A percentile compares a stretch with the other conserved stretches of the same genome.
Conservation (phyloP, 176 grass and related monocot genomes). For the Paspalum vaginatum region DNA sequence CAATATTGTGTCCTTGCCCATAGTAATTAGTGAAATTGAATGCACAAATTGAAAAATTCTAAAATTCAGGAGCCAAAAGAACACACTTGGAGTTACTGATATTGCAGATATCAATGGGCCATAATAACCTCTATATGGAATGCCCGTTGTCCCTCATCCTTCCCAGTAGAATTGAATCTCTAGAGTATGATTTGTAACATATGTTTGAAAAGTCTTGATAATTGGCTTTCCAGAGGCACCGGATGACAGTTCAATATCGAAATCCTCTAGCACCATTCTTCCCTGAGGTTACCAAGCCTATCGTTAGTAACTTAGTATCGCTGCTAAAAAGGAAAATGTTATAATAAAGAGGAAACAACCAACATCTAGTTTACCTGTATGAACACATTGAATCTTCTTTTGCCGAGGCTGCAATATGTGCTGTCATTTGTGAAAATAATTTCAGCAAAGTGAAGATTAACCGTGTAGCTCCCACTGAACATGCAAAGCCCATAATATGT, state of each 20-base stretch:
- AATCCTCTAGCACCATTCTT: constrained; percentile 82
- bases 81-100: constrained; percentile 85
- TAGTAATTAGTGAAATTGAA: constrained; percentile 1
- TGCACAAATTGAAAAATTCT: constrained; percentile 15
- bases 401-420: constrained; percentile 84
- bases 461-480: constrained; percentile 75
- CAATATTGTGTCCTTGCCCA: constrained; percentile 3
- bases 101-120: constrained; percentile 97
- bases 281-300: constrained; percentile 52
- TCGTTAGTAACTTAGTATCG: background rate
- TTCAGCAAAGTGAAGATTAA: constrained; percentile 83
- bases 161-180: constrained; percentile 85
- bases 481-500: constrained; percentile 94
- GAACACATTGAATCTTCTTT: constrained; percentile 88
- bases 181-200: constrained; percentile 66
- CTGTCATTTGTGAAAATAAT: constrained; percentile 77
- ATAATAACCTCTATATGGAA: constrained; percentile 85
- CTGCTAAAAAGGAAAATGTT: constrained; percentile 10
- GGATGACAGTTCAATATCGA: constrained; percentile 70
- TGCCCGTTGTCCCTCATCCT: constrained; percentile 82
- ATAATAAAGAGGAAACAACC: background rate
- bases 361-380: constrained; percentile 69
- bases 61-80: constrained; percentile 24
- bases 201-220: constrained; percentile 63
- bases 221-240: constrained; percentile 57